Percentiles rank a stretch among this genome's conserved stretches.
Conservation (phyloP, 1,284 basidiomycete genomes). For the Irpex sp. region DNA sequence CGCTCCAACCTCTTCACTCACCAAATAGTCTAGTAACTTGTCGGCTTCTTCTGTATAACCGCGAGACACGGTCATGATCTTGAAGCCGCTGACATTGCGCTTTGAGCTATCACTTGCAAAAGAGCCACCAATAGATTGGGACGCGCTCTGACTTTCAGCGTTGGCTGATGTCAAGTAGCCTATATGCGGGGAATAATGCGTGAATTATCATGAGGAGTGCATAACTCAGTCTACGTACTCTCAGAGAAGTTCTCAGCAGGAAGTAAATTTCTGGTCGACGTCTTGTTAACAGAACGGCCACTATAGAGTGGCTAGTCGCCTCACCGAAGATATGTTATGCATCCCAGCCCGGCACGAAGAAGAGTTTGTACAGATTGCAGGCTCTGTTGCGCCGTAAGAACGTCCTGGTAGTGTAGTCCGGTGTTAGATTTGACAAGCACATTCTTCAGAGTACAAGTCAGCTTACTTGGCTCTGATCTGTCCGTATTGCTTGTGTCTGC, state of each 20-base stretch:
- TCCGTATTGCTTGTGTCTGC: slow-evolving; percentile 26
- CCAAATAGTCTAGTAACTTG: slow-evolving; percentile 71
- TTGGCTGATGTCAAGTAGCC: slow-evolving; percentile 51
- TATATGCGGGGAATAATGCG: slow-evolving; percentile 21
- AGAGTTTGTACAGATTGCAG: slow-evolving; percentile 64
- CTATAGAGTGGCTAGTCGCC: slow-evolving; percentile 5
- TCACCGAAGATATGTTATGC: slow-evolving; percentile 71
- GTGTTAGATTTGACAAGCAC: not conserved
- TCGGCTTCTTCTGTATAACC: slow-evolving; percentile 78
- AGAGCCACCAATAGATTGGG: slow-evolving; percentile 30
- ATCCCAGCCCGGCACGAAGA: slow-evolving; percentile 66
- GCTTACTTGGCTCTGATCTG: slow-evolving; percentile 22
- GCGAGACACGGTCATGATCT: slow-evolving; percentile 64
- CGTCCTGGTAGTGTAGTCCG: not conserved
- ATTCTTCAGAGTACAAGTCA: too few species aligned
- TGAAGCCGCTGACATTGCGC: slow-evolving; percentile 47
- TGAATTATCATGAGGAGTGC: not conserved
- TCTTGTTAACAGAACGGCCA: not conserved
- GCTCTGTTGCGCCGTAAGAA: slow-evolving; percentile 49
- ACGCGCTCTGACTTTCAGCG: slow-evolving; percentile 34
- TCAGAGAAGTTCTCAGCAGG: slow-evolving; percentile 78
- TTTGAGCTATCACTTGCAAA: slow-evolving; percentile 25
- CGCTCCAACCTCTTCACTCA: slow-evolving; percentile 25
- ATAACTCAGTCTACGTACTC: slow-evolving; percentile 32
- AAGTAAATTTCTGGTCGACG: slow-evolving; percentile 50